Conservation (phyloP, 306 rosid species). For the Hippophae tibetana region DNA sequence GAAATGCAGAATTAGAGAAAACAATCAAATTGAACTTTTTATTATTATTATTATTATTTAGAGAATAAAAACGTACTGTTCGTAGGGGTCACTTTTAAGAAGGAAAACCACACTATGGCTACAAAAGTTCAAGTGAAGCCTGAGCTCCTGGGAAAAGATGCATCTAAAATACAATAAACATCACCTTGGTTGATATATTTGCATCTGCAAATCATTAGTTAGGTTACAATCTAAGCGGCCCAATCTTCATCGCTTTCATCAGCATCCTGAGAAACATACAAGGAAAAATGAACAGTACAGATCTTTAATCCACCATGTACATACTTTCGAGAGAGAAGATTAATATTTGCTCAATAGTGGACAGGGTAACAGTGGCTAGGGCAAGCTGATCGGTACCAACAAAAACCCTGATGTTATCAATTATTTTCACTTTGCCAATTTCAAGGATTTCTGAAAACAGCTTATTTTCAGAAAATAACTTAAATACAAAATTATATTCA, state of each 20-base stretch:
- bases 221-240: slow-evolving; percentile 30
- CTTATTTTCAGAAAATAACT: neutral
- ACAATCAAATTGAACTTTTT: too few relatives aligned
- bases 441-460: too few relatives aligned
- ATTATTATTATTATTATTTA: too few relatives aligned
- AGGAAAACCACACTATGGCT: neutral
- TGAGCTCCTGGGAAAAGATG: neutral
- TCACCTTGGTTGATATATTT: neutral
- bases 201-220: neutral
- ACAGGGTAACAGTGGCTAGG: too few relatives aligned
- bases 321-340: neutral
- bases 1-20: too few relatives aligned
- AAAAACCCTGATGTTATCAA: too few relatives aligned
- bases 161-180: neutral
- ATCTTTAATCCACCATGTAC: neutral
- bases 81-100: too few relatives aligned
- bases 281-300: neutral
- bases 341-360: too few relatives aligned
- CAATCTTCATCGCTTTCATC: slow-evolving; percentile 65
- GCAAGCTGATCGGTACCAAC: too few relatives aligned
- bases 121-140: neutral
- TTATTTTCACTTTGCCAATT: too few relatives aligned
- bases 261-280: slow-evolving; percentile 27
- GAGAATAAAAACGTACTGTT: too few relatives aligned
- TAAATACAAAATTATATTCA: neutral